Evolutionary conservation across 1,284 basidiomycete species (phyloP).

Genomic region (Ceratobasidium sp.): DNA sequence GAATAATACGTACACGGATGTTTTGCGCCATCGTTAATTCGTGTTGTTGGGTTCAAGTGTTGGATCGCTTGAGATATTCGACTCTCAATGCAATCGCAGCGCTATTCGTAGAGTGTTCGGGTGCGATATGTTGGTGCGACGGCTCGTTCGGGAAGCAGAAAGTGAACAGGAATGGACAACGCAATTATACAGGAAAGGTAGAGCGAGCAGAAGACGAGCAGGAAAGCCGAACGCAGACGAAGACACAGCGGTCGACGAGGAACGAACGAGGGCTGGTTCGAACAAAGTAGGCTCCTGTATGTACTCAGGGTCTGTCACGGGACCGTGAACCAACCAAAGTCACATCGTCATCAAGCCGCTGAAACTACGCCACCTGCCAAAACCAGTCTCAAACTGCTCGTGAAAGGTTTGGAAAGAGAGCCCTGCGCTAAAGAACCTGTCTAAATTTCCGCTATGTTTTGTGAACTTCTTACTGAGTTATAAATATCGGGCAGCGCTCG

Average conservation of each 20-base stretch:
- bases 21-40: slow-evolving; percentile 43
- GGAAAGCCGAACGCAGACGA: slow-evolving; percentile 43
- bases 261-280: slow-evolving; percentile 37
- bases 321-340: slow-evolving; percentile 22
- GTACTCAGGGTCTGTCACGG: slow-evolving; percentile 43
- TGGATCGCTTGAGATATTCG: slow-evolving; percentile 29
- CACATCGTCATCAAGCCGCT: slow-evolving; percentile 21
- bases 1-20: slow-evolving; percentile 39
- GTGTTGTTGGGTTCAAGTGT: slow-evolving; percentile 33
- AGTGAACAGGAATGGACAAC: slow-evolving; percentile 43
- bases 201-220: slow-evolving; percentile 41
- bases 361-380: slow-evolving; percentile 25
- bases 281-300: slow-evolving; percentile 44
- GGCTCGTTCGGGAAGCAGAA: slow-evolving; percentile 44
- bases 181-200: slow-evolving; percentile 44
- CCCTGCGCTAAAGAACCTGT: no score
- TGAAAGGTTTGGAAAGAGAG: not conserved
- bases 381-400: not conserved
- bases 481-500: no score
- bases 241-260: slow-evolving; percentile 41
- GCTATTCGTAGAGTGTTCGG: slow-evolving; percentile 6
- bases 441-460: no score
- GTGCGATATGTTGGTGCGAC: slow-evolving; percentile 38
- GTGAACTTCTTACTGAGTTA: no score
- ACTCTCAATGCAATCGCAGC: slow-evolving; percentile 25